These are phyloP conservation scores for Singerocomus inundabilis DNA, from an alignment of 1,284 basidiomycete species.

Conservation along the genomic window DNA sequence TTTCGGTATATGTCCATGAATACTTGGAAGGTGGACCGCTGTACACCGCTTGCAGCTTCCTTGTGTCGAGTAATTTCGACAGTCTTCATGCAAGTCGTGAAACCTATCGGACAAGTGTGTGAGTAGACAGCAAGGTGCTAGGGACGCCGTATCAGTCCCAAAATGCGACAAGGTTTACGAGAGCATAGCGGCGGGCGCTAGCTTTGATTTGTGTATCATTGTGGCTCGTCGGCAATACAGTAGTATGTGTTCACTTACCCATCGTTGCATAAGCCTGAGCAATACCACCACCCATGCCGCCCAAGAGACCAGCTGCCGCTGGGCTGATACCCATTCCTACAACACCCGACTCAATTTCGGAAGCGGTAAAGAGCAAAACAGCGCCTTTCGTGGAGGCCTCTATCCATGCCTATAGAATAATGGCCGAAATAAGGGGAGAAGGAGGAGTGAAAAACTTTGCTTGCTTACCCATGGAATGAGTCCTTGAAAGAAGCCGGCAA, in stretches of 20 bases:
- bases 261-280: slow-evolving; percentile 99
- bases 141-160: slow-evolving; percentile 6
- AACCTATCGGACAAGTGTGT: slow-evolving; percentile 54
- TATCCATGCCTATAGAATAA: slow-evolving; percentile 84
- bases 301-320: slow-evolving; percentile 84
- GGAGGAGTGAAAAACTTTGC: not conserved
- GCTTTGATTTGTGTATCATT: slow-evolving; percentile 20
- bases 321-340: slow-evolving; percentile 72
- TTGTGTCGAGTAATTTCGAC: slow-evolving; percentile 99
- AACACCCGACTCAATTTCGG: slow-evolving; percentile 84
- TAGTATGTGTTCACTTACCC: slow-evolving; percentile 60
- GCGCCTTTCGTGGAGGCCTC: slow-evolving; percentile 99
- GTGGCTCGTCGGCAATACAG: slow-evolving; percentile 2
- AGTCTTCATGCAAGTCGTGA: slow-evolving; percentile 98
- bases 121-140: slow-evolving; percentile 5
- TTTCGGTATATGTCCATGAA: slow-evolving; percentile 93
- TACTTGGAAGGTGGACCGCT: slow-evolving; percentile 92
- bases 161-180: slow-evolving; percentile 15
- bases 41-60: slow-evolving; percentile 84
- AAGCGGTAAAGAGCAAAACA: slow-evolving; percentile 93
- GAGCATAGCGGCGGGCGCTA: slow-evolving; percentile 22
- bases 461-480: slow-evolving; percentile 92
- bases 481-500: slow-evolving; percentile 94
- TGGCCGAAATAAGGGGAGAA: slow-evolving; percentile 5
- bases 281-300: slow-evolving; percentile 97